phyloP scores from a whole-genome alignment of 164 flowering plant genomes.

The Kingdonia uniflora region DNA sequence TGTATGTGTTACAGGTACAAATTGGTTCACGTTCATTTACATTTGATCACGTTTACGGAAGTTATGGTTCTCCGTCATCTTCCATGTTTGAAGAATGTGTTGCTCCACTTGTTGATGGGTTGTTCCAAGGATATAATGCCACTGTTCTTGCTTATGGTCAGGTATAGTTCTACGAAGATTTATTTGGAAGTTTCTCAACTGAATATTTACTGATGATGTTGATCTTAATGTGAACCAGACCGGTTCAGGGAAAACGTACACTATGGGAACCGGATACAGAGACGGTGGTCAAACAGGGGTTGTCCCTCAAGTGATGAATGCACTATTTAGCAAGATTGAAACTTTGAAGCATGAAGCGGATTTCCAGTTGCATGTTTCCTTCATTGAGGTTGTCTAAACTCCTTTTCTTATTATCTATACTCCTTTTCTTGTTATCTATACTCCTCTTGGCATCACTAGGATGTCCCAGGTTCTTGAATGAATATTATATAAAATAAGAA shows the following conservation, averaged over 20 bases:
- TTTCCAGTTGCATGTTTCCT: conserved; percentile 88
- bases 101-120: conserved; percentile 85
- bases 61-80: conserved; percentile 62
- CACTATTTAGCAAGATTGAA: conserved; percentile 76
- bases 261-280: conserved; percentile 89
- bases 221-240: conserved; percentile 46
- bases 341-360: conserved; percentile 66
- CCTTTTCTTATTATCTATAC: background rate
- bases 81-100: conserved; percentile 89
- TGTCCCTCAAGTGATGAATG: conserved; percentile 84
- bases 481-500: too few species aligned
- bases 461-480: too few species aligned
- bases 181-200: too few species aligned
- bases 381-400: conserved; percentile 68
- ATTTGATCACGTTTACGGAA: conserved; percentile 97
- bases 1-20: conserved; percentile 58
- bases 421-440: conserved; percentile 1
- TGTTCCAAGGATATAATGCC: conserved; percentile 99
- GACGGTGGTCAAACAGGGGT: conserved; percentile 73
- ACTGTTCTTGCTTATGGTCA: conserved; percentile 99
- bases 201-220: too few species aligned
- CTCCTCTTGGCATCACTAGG: too few species aligned
- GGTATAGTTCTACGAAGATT: conserved; percentile 29
- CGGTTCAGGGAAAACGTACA: conserved; percentile 97
- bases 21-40: conserved; percentile 93